Evolutionary conservation across 2,329 filamentous ascomycete genomes (phyloP), one percentile per base, ranked within the genome.

Genomic region (Fonsecaea pugnacius): DNA sequence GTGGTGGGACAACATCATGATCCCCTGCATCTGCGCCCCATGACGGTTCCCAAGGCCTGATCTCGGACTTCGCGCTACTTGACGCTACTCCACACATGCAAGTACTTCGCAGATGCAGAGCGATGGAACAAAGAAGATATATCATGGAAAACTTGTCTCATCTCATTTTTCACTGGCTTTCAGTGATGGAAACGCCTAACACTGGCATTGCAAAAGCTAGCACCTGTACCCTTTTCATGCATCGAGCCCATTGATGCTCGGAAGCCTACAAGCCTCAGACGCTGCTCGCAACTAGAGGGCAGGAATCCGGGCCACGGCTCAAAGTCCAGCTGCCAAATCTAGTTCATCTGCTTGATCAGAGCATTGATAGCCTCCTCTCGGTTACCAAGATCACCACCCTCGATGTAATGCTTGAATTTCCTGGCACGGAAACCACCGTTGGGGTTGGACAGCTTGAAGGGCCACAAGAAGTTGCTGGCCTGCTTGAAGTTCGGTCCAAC

Each of bases 401-500:
- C 91, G 70, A 98, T 91, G 85, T 91, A 98, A 86, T 98, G 93
- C 87, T 92, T 95, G 89, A 98, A 98, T 87, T 98, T 99, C 84
- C 95, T 87, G 76, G 90, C 83, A 75, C 90, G 90, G 92, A 98
- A 99, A 72, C 95, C 94, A 80, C 95, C 95, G 75, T 84, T 98
- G 78, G 95, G 95, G 89, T 96, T 97, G 88, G 88, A 92, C 74
- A 99, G 91, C 91, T 99, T 98, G 89, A 99, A 99, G 79, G 95
- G 95, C 95, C 95, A 99, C 74, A 98, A 85, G 89, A 98, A 98
- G 90, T 98, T 99, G 85, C 89, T 88, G 77, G 91, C 92, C 86
- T 97, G 93, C 90, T 97, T 98, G 91, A 95, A 96, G 89, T 98
- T 98, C 85, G 94, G 94, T 79, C 95, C 94, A 73, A 98, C 95